phyloP scores from a whole-genome alignment of 352 stramenopile genomes.

The Pilasporangium apinafurcum region DNA sequence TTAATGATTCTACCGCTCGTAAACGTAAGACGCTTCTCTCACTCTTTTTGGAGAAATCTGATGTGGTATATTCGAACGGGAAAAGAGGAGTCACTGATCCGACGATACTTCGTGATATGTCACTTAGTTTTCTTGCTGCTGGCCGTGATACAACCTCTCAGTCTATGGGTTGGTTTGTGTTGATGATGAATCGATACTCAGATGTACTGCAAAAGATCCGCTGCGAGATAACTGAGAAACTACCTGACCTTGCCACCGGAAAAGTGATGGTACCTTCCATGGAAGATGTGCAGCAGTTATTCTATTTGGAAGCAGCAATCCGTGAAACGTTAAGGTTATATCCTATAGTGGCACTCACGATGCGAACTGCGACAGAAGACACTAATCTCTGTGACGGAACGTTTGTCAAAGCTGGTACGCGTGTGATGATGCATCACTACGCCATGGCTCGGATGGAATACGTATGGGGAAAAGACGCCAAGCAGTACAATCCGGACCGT shows the following conservation, averaged over 20 bases:
- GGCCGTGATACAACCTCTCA: conserved; percentile 70
- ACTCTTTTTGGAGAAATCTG: conserved; percentile 39
- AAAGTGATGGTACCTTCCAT: conserved; percentile 14
- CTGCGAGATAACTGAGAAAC: conserved; percentile 35
- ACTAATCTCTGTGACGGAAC: conserved; percentile 43
- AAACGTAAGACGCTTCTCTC: conserved; percentile 28
- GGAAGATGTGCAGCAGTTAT: conserved; percentile 38
- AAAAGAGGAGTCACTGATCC: conserved; percentile 1
- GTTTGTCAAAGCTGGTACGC: conserved; percentile 22
- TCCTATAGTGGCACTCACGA: conserved; percentile 29
- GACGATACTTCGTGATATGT: conserved; percentile 63
- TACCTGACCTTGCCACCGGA: conserved; percentile 16
- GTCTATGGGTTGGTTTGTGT: conserved; percentile 67
- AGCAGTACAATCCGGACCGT: conserved; percentile 37
- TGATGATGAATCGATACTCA: conserved; percentile 66
- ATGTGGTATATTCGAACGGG: conserved; percentile 5
- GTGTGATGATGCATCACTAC: conserved; percentile 34
- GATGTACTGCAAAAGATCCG: conserved; percentile 34
- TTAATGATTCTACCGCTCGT: no score
- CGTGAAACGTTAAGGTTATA: conserved; percentile 45
- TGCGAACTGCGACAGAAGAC: conserved; percentile 22
- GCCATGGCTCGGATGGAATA: conserved; percentile 21
- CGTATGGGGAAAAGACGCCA: conserved; percentile 38
- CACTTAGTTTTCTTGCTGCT: conserved; percentile 77
- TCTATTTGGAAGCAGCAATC: conserved; percentile 40